A percentile compares a stretch with the other conserved stretches of the same genome.
Conservation (phyloP, 148 eudicot genomes). For the Beta vulgaris region DNA sequence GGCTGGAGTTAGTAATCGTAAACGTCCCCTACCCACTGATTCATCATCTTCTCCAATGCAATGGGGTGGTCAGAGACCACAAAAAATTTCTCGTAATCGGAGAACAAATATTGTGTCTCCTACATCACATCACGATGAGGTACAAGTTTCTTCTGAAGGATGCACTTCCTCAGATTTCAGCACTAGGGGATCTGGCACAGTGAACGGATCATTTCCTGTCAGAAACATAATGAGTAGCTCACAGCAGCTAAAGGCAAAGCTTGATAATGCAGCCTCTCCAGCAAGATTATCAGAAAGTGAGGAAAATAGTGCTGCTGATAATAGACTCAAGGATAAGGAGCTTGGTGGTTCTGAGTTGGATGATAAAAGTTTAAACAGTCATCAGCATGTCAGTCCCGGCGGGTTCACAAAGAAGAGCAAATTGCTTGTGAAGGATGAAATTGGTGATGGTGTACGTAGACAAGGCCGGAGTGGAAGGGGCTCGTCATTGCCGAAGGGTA, state of each 20-base stretch:
- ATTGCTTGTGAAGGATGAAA: slow-evolving; percentile 52
- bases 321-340: slow-evolving; percentile 51
- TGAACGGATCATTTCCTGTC: slow-evolving; percentile 44
- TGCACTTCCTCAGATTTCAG: slow-evolving; percentile 63
- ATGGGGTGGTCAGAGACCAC: slow-evolving; percentile 91
- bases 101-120: slow-evolving; percentile 82
- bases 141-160: slow-evolving; percentile 56
- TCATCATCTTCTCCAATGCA: slow-evolving; percentile 78
- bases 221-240: slow-evolving; percentile 43
- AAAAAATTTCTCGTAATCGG: slow-evolving; percentile 80
- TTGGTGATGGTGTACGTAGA: slow-evolving; percentile 63
- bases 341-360: slow-evolving; percentile 41
- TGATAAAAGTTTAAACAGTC: slow-evolving; percentile 47
- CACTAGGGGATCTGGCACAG: slow-evolving; percentile 44
- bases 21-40: slow-evolving; percentile 64
- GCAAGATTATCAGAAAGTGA: slow-evolving; percentile 77
- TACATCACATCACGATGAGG: slow-evolving; percentile 69
- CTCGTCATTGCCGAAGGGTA: slow-evolving; percentile 52
- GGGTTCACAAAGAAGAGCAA: slow-evolving; percentile 60
- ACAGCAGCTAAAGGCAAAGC: slow-evolving; percentile 54
- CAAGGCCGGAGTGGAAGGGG: slow-evolving; percentile 84
- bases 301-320: slow-evolving; percentile 62
- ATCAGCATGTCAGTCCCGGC: slow-evolving; percentile 46
- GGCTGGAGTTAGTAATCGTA: slow-evolving; percentile 60
- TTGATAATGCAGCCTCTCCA: slow-evolving; percentile 62